Evolutionary conservation across 176 grass and related monocot genomes (phyloP), one percentile per base, ranked within the genome.

Genomic region (bread wheat (Triticum aestivum)): DNA sequence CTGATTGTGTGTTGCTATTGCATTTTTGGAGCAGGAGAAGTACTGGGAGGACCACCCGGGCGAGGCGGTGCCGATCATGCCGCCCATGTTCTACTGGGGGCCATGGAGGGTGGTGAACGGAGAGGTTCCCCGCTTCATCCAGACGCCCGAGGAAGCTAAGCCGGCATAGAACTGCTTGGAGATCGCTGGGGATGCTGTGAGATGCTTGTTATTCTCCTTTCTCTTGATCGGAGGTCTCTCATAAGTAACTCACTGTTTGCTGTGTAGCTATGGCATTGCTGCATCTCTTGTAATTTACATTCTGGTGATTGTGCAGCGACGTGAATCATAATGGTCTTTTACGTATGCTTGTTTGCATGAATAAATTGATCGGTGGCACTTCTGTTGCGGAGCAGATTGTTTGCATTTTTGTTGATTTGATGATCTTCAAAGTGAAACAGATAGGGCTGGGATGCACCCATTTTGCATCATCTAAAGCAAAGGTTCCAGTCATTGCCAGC

Each of bases 1-100:
- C 6, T 47, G 21, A 73, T 77, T n/a, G 15, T 42, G 75, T n/a
- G n/a, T 62, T 69, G 26, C 44, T 2, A 45, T 80, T 72, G 2
- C 73, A 62, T 34, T 75, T 59, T 67, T 86, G 78, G 84, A 79
- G 49, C 88, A 98, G 93, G 97, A 98, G 71, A 94, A 96, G 52
- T 96, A 91, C 87, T 99, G 94, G 94, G 97, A 99, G 80, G 97
- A 96, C 15, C 97, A 99, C 77, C 94, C 94, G 3, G 97, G 97
- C 47, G 94, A 91, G 87, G 82, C 84, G 5, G 94, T 98, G 87
- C 97, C 97, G 13, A 80, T 98, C 79, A 98, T 98, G 96, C 90
- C 84, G 54, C 97, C 97, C 41, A 98, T 91, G 64, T 98, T 98
- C 87, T 98, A 98, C 86, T 94, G 94, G 97, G 97, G 97, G 8